Percentiles rank a stretch among this genome's conserved stretches.
Conservation (phyloP, 257 asterid genomes). For the Fraxinus excelsior region DNA sequence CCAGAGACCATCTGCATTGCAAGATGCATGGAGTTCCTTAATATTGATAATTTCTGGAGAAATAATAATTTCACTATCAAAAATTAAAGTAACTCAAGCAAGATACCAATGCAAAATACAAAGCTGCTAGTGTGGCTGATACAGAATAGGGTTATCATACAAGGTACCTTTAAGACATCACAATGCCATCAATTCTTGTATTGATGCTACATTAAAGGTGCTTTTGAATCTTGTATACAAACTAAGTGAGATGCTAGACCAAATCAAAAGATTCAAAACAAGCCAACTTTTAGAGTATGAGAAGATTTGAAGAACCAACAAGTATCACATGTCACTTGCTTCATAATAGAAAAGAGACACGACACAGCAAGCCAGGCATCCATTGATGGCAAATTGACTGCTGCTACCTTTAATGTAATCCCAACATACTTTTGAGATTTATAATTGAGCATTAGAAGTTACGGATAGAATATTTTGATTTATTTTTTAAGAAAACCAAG, state of each 20-base stretch:
- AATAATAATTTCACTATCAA: background rate
- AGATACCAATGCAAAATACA: background rate
- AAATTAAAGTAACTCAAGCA: background rate
- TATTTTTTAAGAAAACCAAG: background rate
- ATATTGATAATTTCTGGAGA: constrained; percentile 8
- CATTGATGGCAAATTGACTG: background rate
- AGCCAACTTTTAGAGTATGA: background rate
- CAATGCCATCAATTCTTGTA: background rate
- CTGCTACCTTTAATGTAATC: background rate
- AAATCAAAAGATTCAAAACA: background rate
- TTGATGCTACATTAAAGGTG: background rate
- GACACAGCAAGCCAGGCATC: background rate
- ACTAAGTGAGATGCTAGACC: background rate
- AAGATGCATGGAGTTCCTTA: constrained; percentile 14
- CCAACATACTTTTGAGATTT: background rate
- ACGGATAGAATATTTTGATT: background rate
- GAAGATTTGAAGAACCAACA: background rate
- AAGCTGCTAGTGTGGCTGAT: background rate
- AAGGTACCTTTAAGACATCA: background rate
- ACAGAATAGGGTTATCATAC: background rate
- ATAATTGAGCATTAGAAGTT: background rate
- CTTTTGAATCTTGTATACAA: background rate
- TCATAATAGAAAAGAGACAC: background rate
- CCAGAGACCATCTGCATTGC: constrained; percentile 43
- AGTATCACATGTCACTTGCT: background rate